A percentile compares a stretch with the other conserved stretches of the same genome.
These are phyloP conservation scores for Ceratobasidium sp. DNA, from an alignment of 1,284 basidiomycete species.

Conservation along the genomic window DNA sequence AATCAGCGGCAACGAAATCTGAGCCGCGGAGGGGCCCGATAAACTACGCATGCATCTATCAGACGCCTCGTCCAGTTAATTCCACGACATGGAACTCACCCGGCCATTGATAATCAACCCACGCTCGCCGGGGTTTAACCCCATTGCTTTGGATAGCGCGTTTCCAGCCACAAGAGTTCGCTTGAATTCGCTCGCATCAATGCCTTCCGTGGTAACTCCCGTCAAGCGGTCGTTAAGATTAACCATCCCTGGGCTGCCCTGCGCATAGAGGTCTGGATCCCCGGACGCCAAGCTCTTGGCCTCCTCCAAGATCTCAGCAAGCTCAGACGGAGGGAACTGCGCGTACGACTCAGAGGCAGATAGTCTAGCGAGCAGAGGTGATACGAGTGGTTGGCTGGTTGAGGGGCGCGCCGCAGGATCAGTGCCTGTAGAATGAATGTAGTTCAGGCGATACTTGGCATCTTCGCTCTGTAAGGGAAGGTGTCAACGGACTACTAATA, in stretches of 20 bases:
- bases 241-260: constrained; percentile 31
- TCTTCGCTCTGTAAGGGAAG: constrained; percentile 7
- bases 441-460: constrained; percentile 50
- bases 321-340: constrained; percentile 43
- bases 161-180: constrained; percentile 28
- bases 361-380: constrained; percentile 27
- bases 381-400: constrained; percentile 30
- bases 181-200: constrained; percentile 13
- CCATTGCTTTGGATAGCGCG: constrained; percentile 58
- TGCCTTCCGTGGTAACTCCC: constrained; percentile 30
- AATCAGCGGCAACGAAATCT: constrained; percentile 71
- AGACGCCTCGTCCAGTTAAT: background rate
- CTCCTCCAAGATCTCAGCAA: constrained; percentile 47
- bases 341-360: constrained; percentile 28
- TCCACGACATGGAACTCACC: constrained; percentile 54
- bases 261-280: constrained; percentile 4
- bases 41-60: constrained; percentile 54
- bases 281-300: constrained; percentile 42
- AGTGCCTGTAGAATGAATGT: constrained; percentile 49
- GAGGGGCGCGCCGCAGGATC: constrained; percentile 40
- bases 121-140: constrained; percentile 62
- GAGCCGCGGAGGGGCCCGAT: constrained; percentile 66
- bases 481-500: background rate
- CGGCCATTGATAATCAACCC: constrained; percentile 82
- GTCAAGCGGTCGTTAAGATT: constrained; percentile 28